These are phyloP conservation scores for Solanum appendiculatum DNA, from an alignment of 257 asterid species.

Conservation along the genomic window DNA sequence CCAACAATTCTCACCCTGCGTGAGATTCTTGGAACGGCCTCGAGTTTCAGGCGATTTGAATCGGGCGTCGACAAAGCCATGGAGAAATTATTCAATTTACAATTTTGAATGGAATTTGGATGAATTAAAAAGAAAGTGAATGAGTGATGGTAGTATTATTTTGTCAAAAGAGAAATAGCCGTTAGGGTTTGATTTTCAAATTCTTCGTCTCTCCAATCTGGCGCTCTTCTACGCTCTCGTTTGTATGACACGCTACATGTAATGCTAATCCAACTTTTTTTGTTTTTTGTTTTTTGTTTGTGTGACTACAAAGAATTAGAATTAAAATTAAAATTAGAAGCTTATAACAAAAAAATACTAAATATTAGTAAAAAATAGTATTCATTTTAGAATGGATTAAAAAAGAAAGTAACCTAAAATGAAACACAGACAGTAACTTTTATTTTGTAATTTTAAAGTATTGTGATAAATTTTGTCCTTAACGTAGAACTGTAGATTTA, in stretches of 20 bases:
- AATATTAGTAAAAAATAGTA: not conserved
- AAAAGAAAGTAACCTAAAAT: not conserved
- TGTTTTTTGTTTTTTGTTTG: not conserved
- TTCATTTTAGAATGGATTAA: too few relatives aligned
- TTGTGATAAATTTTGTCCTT: not conserved
- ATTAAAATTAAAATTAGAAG: not conserved
- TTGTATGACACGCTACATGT: not conserved
- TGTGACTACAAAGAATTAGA: not conserved
- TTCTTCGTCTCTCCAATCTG: not conserved
- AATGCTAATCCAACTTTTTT: not conserved
- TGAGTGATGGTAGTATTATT: not conserved
- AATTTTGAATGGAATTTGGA: not conserved
- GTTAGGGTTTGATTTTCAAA: not conserved
- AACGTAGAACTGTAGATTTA: not conserved
- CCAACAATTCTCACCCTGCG: slow-evolving; percentile 48
- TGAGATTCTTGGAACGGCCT: slow-evolving; percentile 10
- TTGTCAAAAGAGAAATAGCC: not conserved
- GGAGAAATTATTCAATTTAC: not conserved
- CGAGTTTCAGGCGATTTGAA: slow-evolving; percentile 3
- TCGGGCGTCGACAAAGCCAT: slow-evolving; percentile 31
- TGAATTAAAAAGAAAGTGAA: not conserved
- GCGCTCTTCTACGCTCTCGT: not conserved
- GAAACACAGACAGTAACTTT: not conserved
- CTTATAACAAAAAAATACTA: not conserved
- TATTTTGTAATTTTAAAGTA: not conserved